Evolutionary conservation across 352 stramenopile genomes (phyloP).

Genomic region (Phytopythium montanum): DNA sequence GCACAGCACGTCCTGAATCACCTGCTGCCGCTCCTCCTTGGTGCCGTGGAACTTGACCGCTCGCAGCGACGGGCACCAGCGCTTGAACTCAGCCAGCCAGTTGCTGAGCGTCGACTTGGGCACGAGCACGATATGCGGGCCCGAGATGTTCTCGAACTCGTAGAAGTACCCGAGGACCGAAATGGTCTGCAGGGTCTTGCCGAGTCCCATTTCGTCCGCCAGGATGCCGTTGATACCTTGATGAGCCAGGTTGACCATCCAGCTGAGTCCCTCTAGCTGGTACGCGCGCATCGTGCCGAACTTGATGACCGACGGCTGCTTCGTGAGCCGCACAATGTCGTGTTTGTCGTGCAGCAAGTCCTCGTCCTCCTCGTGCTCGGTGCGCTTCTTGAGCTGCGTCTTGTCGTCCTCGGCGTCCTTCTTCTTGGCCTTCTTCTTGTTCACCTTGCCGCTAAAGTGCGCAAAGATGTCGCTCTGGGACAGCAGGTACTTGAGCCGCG

Average conservation of each 20-base stretch:
- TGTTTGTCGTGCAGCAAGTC: conserved; percentile 64
- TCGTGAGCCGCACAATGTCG: conserved; percentile 85
- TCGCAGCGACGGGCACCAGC: conserved; percentile 90
- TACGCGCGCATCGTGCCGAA: conserved; percentile 97
- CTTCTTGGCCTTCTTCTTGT: conserved; percentile 69
- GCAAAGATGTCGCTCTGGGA: conserved; percentile 97
- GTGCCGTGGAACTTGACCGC: conserved; percentile 93
- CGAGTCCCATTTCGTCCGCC: conserved; percentile 97
- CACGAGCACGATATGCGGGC: conserved; percentile 93
- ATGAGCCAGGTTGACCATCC: conserved; percentile 98
- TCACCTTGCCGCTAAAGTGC: conserved; percentile 93
- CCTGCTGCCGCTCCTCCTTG: conserved; percentile 82
- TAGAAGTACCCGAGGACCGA: conserved; percentile 83
- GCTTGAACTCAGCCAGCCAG: conserved; percentile 92
- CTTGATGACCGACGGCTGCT: conserved; percentile 91
- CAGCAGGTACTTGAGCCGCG: conserved; percentile 93
- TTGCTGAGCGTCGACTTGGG: conserved; percentile 93
- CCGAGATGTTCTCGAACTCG: conserved; percentile 81
- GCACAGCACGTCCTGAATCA: conserved; percentile 89
- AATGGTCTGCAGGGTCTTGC: conserved; percentile 96
- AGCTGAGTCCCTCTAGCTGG: conserved; percentile 98
- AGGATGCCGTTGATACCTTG: conserved; percentile 99
- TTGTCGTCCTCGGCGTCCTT: conserved; percentile 38
- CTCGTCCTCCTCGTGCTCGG: conserved; percentile 81
- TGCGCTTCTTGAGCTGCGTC: conserved; percentile 86